Evolutionary conservation across 2,329 filamentous ascomycete species (phyloP).

Genomic region (Fusarium hainanense): DNA sequence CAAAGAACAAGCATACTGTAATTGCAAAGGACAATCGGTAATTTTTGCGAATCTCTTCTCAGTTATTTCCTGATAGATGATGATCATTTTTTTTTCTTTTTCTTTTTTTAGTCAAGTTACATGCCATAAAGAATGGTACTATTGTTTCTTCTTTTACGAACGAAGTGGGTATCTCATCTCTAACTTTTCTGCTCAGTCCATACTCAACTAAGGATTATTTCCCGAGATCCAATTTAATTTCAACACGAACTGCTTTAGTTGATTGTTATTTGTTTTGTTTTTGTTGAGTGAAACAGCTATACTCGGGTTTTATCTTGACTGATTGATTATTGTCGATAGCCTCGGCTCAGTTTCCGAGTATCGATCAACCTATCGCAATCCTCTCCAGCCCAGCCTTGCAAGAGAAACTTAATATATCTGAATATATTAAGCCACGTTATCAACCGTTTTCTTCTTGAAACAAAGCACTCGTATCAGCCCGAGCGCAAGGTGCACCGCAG

Average conservation of each 20-base stretch:
- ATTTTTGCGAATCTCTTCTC: not conserved
- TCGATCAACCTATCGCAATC: not conserved
- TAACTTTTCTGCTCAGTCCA: not conserved
- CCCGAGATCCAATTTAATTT: constrained; percentile 19
- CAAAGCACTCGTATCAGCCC: not conserved
- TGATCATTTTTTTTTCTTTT: not conserved
- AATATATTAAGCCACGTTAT: not conserved
- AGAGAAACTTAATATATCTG: not conserved
- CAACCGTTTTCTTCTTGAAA: not conserved
- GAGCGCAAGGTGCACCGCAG: not conserved
- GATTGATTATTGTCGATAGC: not conserved
- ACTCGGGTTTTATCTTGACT: constrained; percentile 3
- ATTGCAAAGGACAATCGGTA: not conserved
- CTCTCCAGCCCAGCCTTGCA: not conserved
- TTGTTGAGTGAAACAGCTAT: constrained; percentile 1
- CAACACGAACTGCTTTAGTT: not conserved
- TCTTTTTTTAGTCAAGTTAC: not conserved
- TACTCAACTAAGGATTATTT: constrained; percentile 2
- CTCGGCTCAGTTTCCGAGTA: constrained; percentile 5
- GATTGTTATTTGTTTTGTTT: not conserved
- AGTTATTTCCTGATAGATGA: not conserved
- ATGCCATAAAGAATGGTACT: constrained; percentile 4
- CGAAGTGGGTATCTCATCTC: not conserved
- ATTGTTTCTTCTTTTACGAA: not conserved
- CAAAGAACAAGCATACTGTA: not conserved